Base-by-base conservation (phyloP, 331 rosid genomes). In the Saraca asoca region DNA sequence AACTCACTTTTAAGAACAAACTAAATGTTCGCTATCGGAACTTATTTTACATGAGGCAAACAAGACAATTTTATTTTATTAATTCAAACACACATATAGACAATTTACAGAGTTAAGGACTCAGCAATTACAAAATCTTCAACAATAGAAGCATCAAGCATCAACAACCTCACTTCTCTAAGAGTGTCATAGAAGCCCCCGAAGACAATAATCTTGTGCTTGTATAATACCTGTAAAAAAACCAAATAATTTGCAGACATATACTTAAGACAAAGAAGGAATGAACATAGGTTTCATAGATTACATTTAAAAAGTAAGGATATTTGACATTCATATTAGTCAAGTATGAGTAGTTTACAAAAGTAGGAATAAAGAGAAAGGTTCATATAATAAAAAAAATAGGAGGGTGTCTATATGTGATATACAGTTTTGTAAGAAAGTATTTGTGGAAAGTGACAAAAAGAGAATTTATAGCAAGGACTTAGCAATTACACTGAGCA, bases 181-280 rank as follows among this genome's bases (percentile, higher is more conserved):
- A 90, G 91, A 37, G 97, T 93, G 78, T 93, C 98, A 76, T 93
- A 93, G 88, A 90, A 93, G 72, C 98, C 98, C 44, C 98, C 98
- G 71, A 93, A 93, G 68, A 93, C 87, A 74, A 93, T 85, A 71
- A 93, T 82, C 88, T 88, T 93, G 88, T 93, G 98, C 87, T 93
- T 93, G 97, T 93, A 93, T 68, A 93, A 62, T 34, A 93, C 86
- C 98, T 93, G 88, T 59, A 75, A 83, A 66, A 73, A 44, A 73
- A 78, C 31, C 49, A 49, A 60, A 71, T 45, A 48, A 64, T 74
- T 44, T 45, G 46, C 51, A 63, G 70, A 58, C 12, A 29, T 44
- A 62, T 8, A 37, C 35, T 60, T 38, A 59, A 34, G 43, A 62
- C 41, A 7, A 54, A 64, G 57, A 75, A 39, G 18, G 9, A 70